Evolutionary conservation across 768 basidiomycete genomes (phyloP).

Genomic region (Favolaschia claudopus): DNA sequence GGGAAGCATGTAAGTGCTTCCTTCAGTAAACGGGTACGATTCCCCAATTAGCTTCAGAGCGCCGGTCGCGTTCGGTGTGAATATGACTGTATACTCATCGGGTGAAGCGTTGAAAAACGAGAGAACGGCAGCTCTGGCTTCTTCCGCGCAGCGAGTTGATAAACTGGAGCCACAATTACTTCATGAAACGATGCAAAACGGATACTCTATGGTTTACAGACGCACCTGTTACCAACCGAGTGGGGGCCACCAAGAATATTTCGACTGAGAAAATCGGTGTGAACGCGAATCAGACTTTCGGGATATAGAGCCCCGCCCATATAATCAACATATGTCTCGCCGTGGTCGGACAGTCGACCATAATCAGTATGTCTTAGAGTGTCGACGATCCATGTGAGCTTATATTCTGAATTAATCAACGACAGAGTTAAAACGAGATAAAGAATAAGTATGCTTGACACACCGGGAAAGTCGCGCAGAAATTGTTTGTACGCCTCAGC

Average conservation of each 20-base stretch:
- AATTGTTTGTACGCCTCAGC: neutral
- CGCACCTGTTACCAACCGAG: conserved; percentile 78
- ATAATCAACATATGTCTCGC: conserved; percentile 84
- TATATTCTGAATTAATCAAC: conserved; percentile 60
- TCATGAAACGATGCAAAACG: neutral
- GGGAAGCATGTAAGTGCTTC: conserved; percentile 68
- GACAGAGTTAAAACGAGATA: neutral
- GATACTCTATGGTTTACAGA: conserved; percentile 2
- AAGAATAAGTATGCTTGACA: neutral
- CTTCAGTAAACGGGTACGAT: conserved; percentile 70
- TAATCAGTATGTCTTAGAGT: conserved; percentile 70
- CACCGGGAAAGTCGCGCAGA: neutral
- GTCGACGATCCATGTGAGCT: conserved; percentile 73
- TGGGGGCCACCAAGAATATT: conserved; percentile 83
- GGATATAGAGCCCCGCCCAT: conserved; percentile 89
- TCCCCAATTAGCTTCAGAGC: conserved; percentile 86
- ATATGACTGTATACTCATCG: conserved; percentile 76
- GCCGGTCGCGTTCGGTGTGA: conserved; percentile 80
- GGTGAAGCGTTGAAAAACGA: conserved; percentile 78
- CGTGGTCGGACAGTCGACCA: conserved; percentile 58
- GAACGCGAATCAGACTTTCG: conserved; percentile 74
- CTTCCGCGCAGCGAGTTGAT: conserved; percentile 67
- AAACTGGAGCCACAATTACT: conserved; percentile 63
- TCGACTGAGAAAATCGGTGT: conserved; percentile 70
- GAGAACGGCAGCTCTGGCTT: conserved; percentile 76